Evolutionary conservation across 2,329 filamentous ascomycete species (phyloP), one percentile per base, ranked within the genome.

Genomic region (Chrysoporthe cubensis): DNA sequence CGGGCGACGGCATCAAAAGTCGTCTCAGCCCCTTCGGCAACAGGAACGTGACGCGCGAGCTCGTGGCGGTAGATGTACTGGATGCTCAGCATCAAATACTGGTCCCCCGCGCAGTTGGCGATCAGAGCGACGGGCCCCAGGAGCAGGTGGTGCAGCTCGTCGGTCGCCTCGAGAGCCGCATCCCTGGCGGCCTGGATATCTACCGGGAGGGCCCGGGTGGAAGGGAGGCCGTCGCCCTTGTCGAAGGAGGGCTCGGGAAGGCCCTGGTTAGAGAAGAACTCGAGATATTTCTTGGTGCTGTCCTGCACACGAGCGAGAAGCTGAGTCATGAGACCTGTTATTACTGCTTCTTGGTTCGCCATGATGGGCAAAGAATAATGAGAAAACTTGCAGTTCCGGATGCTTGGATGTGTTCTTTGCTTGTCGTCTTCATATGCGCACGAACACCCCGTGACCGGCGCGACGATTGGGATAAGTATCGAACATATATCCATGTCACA

Each of bases 71-170:
- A 56, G 18, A 63, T 42, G 11, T 18, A 34, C n/a, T 63, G 61
- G 16, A 63, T 11, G 46, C 48, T 63, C 18, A 63, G 18, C 34
- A 56, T 54, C 13, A 54, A 34, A 21, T 37, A 63, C 48, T 63
- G 21, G 18, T n/a, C 37, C 5, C 57, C 40, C 16, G 18, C 16
- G n/a, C 18, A 21, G 57, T 44, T 44, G 40, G 9, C 57, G n/a
- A 60, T 26, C 7, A 42, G 21, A 7, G 18, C 57, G 4, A 60
- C 21, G 1, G 42, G 57, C 18, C 57, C 57, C 6, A 60, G 57
- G 2, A 60, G 34, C 6, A 60, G 57, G 18, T 14, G 14, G 9
- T 40, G 40, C 9, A 60, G 57, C 57, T 60, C 57, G 4, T 60
- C 57, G 5, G 43, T 60, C 37, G 32, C 32, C 5, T 42, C 18